Evolutionary conservation across 2,329 filamentous ascomycete species (phyloP).

Genomic region (Ascochyta fabae): DNA sequence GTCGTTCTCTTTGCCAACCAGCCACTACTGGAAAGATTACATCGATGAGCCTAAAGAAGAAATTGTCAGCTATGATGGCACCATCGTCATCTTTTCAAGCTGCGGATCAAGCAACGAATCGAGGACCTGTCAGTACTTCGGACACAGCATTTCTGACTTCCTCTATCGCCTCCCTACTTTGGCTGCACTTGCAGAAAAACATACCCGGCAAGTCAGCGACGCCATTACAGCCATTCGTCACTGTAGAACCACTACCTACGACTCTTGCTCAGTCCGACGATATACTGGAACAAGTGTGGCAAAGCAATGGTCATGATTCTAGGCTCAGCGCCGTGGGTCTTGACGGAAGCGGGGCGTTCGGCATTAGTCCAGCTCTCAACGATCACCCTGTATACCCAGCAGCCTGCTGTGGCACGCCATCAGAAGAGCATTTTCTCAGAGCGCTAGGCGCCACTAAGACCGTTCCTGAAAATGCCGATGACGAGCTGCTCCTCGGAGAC

Average conservation of each 20-base stretch:
- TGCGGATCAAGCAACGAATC: background rate
- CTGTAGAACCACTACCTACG: background rate
- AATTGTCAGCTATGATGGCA: conserved; percentile 15
- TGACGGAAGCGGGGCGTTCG: background rate
- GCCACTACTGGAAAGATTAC: conserved; percentile 1
- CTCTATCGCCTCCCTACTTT: conserved; percentile 14
- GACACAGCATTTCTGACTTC: background rate
- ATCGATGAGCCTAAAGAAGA: conserved; percentile 26
- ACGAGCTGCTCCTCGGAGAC: conserved; percentile 10
- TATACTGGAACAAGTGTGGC: background rate
- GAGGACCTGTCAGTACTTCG: background rate
- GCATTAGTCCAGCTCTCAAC: background rate
- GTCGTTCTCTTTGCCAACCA: conserved; percentile 40
- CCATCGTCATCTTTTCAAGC: background rate
- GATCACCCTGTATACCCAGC: background rate
- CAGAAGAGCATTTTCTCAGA: background rate
- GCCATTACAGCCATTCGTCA: conserved; percentile 18
- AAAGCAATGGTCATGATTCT: background rate
- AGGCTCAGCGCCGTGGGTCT: background rate
- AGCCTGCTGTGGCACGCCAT: background rate
- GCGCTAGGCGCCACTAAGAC: background rate
- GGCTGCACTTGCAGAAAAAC: conserved; percentile 24
- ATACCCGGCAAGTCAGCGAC: conserved; percentile 12
- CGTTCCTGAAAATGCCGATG: background rate
- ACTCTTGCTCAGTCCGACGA: background rate